A percentile compares a stretch with the other conserved stretches of the same genome.
Evolutionary conservation across 2,329 filamentous ascomycete species (phyloP).

Genomic region (Colletotrichum ledebouriae): DNA sequence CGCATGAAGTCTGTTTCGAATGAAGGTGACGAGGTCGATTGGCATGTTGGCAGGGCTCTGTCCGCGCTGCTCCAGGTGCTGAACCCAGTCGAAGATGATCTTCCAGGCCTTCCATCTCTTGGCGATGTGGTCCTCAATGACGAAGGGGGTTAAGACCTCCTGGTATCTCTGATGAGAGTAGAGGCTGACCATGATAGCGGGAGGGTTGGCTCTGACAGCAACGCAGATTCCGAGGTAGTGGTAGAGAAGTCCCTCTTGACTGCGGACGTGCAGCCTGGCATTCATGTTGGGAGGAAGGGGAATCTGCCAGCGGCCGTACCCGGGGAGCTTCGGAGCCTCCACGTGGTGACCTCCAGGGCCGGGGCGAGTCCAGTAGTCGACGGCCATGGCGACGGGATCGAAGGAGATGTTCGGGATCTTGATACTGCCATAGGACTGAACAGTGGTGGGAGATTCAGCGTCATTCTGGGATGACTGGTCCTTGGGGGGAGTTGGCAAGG

Average conservation of each 20-base stretch:
- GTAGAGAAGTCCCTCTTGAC: neutral
- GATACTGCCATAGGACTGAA: neutral
- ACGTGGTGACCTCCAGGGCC: neutral
- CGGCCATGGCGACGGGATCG: neutral
- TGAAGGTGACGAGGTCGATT: neutral
- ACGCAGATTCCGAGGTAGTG: neutral
- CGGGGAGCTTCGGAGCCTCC: constrained; percentile 18
- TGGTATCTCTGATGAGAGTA: neutral
- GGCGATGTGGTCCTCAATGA: neutral
- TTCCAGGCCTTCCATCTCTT: constrained; percentile 5
- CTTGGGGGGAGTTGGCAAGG: no score
- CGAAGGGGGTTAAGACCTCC: neutral
- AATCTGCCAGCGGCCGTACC: constrained; percentile 17
- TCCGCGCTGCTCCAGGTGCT: constrained; percentile 13
- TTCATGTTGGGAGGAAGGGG: constrained; percentile 25
- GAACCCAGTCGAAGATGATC: neutral
- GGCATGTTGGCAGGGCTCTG: neutral
- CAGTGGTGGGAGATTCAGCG: neutral
- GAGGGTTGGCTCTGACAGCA: neutral
- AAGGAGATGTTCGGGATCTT: neutral
- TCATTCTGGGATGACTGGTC: no score
- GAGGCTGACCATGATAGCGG: neutral
- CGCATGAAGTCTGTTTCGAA: neutral
- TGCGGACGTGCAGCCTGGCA: neutral
- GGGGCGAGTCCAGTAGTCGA: constrained; percentile 2